Base-by-base conservation (phyloP, 2,329 filamentous ascomycete species). In the Microdochium trichocladiopsis region DNA sequence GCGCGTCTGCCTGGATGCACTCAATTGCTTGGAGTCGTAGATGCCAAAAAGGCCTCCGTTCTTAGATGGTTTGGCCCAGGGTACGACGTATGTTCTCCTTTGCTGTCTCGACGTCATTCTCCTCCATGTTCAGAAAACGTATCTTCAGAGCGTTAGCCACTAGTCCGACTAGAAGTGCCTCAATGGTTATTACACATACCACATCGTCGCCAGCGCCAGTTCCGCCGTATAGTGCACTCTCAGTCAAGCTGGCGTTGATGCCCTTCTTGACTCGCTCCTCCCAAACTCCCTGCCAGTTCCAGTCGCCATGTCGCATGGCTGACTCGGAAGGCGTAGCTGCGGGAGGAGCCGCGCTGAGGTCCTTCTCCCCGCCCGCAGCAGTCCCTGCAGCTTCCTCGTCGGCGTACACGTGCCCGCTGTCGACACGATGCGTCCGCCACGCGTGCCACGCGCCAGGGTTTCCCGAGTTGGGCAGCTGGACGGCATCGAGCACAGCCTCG, bases 231-330 rank as follows among this genome's bases (percentile, higher is more conserved):
- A 97, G 71, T 4, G 90, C 84, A 2, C 84, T 74, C 59, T 97
- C 93, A 1, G 89, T 88, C 49, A 90, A 71, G 62, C 90, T 95
- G 10, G 80, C 78, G 50, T 86, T 80, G 45, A 96, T 82, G 18
- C 87, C 87, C 66, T 87, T 88, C 68, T 83, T 86, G 1, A 96
- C 92, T 51, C 93, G 80, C 57, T 92, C 87, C 65, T 95, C 89
- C 93, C 93, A 99, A 0, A 97, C 93, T 0, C 93, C 92, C 62
- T 96, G 90, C 93, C 93, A 97, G 64, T 95, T 95, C 93, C 93
- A 97, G 61, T 95, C 87, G 6, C 87, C 88, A 0, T 90, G 90
- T 49, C 79, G 76, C 55, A 84, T 71, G 33, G 69, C 63, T 16
- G 63, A 54, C 23, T 43, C n/a, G 16, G 51, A 53, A 51, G 28